Base-by-base conservation (phyloP, 495 filamentous ascomycete species). In the Mycothermus thermophilus region DNA sequence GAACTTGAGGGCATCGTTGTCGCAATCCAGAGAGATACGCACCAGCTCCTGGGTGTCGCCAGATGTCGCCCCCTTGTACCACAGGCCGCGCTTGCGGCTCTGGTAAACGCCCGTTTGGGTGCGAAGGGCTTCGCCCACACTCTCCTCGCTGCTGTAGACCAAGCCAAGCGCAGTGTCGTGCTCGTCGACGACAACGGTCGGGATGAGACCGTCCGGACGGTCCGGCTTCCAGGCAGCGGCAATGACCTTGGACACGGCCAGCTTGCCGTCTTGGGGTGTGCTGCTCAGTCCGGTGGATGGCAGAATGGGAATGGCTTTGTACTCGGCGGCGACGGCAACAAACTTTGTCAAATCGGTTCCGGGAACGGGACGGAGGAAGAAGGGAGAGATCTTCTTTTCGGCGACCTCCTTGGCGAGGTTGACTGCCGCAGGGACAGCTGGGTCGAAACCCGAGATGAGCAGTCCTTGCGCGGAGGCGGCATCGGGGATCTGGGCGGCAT, bases 21-120 rank as follows among this genome's bases (percentile, higher is more conserved):
- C 90, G 55, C 90, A 97, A 50, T 97, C 90, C 16, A 82, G 58
- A 3, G 81, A 77, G 44, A 97, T 75, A 23, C 73, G 74, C 15
- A 95, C 67, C 33, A 97, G 62, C 52, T 95, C 77, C 54, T 97
- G 90, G 1, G 78, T 79, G 54, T 95, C 87, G 17, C 90, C 92
- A 33, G 87, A 94, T 7, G 79, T 85, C 22, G 86, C 83, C 15
- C 90, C 90, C 59, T 97, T 97, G 60, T 92, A 84, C 90, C 90
- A 97, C 16, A 97, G 59, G 2, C 88, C 87, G 5, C 88, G 75
- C 64, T 93, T 94, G 22, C 90, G 69, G 54, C 84, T 93, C 55
- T 93, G 85, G 53, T 97, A 97, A 16, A 96, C 90, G 18, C 90
- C 90, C 1, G 77, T 80, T 32, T 87, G 86, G 2, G 85, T 92